phyloP scores from a whole-genome alignment of 2,329 filamentous ascomycete species.

The Fusarium tupiense region DNA sequence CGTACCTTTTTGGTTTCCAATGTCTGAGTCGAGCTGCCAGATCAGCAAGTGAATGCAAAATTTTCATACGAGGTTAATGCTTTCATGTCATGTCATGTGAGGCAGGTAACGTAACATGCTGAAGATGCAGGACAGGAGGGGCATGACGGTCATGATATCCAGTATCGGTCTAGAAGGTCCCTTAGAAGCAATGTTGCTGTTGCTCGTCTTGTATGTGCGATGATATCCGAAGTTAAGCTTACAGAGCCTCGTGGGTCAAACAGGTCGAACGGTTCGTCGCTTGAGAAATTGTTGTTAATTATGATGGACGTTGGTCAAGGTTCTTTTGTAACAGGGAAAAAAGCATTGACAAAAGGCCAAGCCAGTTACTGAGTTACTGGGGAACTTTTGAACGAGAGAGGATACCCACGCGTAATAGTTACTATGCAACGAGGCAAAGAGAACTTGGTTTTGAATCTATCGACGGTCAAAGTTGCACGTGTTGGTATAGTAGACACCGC shows the following conservation, averaged over 20 bases:
- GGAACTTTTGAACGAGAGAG: constrained; percentile 37
- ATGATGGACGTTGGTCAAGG: constrained; percentile 16
- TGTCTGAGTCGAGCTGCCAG: background rate
- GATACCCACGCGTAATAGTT: constrained; percentile 36
- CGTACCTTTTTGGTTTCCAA: constrained; percentile 36
- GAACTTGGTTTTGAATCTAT: constrained; percentile 11
- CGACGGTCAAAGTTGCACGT: constrained; percentile 13
- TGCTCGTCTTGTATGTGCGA: background rate
- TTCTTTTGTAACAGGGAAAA: constrained; percentile 22
- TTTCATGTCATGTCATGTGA: background rate
- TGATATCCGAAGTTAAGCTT: constrained; percentile 19
- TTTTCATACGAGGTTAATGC: background rate
- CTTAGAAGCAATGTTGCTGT: background rate
- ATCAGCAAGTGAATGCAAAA: constrained; percentile 14
- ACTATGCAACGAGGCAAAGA: constrained; percentile 12
- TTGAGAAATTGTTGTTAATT: background rate
- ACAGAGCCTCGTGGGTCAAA: constrained; percentile 19
- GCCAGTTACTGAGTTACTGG: constrained; percentile 10
- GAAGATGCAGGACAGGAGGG: background rate
- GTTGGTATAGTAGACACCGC: background rate
- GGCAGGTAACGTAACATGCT: constrained; percentile 25
- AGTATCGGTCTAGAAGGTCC: background rate
- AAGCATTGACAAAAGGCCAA: constrained; percentile 15
- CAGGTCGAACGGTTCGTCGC: constrained; percentile 21
- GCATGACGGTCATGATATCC: background rate